Base-by-base conservation (phyloP, 176 grass and related monocot genomes). In the Carex pumila region DNA sequence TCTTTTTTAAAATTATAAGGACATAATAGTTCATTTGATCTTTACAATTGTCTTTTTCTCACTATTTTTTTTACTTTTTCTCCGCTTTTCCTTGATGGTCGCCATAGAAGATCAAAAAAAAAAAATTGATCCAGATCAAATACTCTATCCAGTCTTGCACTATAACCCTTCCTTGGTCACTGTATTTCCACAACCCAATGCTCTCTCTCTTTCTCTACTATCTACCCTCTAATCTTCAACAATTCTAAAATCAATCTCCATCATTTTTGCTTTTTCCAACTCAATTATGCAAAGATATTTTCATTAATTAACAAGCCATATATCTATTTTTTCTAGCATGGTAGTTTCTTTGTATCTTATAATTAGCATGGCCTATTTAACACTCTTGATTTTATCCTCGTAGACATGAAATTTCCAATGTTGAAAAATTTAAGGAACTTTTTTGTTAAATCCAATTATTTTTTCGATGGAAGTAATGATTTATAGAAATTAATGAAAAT, bases 111-210 rank as follows among this genome's bases (percentile, higher is more conserved):
- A 25, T 25, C 25, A 25, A 0, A 25, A 25, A 25, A 25, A 25
- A 25, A 25, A 25, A 25, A 25, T 25, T 25, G 25, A 0, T 25
- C 25, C 25, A 25, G 0, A 25, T 25, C 25, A 0, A 25, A 25
- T 25, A 0, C 25, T 25, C 25, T 25, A 25, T 25, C 25, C 25
- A 25, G 25, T 25, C 25, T 25, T 25, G 25, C 36, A 65, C 65
- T 50, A 81, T 65, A 63, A 81, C 37, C 10, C 41, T 31, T 80
- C 32, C 58, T 81, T 65, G 79, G 13, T 65, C 4, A 12, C 18
- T 80, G 77, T 80, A 55, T 63, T 65, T 18, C 29, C 25, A 61
- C 77, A 59, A 80, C 18, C 76, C 77, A 59, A 56, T 61, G 34
- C 76, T 7, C 4, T 80, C 3, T 39, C 41, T 30, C 18, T 43